A percentile compares a stretch with the other conserved stretches of the same genome.
Conservation (phyloP, 2,329 filamentous ascomycete genomes). For the Scopulariopsis brevicaulis region DNA sequence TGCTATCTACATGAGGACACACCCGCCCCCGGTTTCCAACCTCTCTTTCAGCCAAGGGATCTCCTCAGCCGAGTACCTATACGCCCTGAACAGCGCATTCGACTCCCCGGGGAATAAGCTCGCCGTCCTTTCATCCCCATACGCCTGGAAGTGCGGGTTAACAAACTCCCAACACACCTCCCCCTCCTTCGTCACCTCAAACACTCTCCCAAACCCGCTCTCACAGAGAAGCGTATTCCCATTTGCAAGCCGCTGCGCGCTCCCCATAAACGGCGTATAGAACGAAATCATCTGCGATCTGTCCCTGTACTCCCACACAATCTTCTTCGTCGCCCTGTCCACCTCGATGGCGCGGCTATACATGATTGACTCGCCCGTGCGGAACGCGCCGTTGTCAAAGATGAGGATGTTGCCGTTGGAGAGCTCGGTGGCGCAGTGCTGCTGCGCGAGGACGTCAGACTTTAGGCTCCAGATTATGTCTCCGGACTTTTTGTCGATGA, state of each 20-base stretch:
- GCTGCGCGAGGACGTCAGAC: conserved; percentile 13
- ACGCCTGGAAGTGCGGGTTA: conserved; percentile 15
- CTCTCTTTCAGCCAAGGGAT: conserved; percentile 13
- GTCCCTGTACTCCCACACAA: conserved; percentile 18
- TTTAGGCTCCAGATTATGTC: conserved; percentile 16
- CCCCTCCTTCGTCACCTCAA: conserved; percentile 14
- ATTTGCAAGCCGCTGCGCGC: conserved; percentile 15
- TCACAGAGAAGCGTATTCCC: conserved; percentile 17
- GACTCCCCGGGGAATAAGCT: conserved; percentile 17
- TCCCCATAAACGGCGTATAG: conserved; percentile 19
- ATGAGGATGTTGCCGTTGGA: conserved; percentile 18
- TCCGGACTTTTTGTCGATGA: conserved; percentile 14
- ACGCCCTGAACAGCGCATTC: conserved; percentile 15
- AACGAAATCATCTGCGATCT: conserved; percentile 16
- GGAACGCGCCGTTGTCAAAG: conserved; percentile 17
- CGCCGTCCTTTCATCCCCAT: conserved; percentile 12
- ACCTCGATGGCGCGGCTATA: conserved; percentile 16
- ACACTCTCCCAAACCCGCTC: conserved; percentile 14
- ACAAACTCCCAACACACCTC: conserved; percentile 18
- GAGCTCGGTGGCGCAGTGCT: conserved; percentile 17
- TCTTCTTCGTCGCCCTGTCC: conserved; percentile 10
- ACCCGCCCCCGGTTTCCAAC: not conserved
- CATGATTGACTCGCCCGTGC: conserved; percentile 15
- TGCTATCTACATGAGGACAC: not conserved
- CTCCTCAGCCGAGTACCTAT: conserved; percentile 15